phyloP scores from a whole-genome alignment of 202 grass and related monocot species.

The Digitaria exilis region DNA sequence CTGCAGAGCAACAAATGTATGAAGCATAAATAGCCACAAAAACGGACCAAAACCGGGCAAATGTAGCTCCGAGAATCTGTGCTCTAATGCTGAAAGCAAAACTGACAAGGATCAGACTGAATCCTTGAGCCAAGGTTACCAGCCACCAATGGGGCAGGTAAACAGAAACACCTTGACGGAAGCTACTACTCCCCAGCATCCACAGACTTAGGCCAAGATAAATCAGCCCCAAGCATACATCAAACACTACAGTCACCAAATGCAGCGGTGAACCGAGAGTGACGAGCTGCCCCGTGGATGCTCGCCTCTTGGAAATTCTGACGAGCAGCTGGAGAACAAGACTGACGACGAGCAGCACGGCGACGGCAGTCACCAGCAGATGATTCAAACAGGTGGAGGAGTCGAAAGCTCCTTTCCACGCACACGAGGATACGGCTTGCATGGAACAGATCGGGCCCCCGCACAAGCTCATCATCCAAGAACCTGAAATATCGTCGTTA shows the following conservation, averaged over 20 bases:
- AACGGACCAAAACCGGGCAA: conserved; percentile 47
- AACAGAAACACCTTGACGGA: conserved; percentile 8
- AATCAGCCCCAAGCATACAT: conserved; percentile 55
- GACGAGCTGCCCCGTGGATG: conserved; percentile 19
- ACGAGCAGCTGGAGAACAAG: conserved; percentile 44
- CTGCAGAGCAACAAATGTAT: conserved; percentile 62
- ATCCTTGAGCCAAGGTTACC: conserved; percentile 51
- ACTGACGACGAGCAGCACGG: conserved; percentile 20
- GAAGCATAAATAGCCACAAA: conserved; percentile 41
- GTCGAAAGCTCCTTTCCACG: conserved; percentile 29
- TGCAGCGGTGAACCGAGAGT: conserved; percentile 36
- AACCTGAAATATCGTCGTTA: conserved; percentile 30
- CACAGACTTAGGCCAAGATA: conserved; percentile 57
- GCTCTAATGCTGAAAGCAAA: conserved; percentile 45
- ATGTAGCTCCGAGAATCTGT: conserved; percentile 34
- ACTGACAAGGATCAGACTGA: conserved; percentile 46
- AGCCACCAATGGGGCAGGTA: conserved; percentile 62
- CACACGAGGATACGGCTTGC: conserved; percentile 36
- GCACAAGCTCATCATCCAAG: conserved; percentile 46
- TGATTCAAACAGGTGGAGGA: conserved; percentile 74
- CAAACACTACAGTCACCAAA: conserved; percentile 38
- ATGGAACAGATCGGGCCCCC: conserved; percentile 44
- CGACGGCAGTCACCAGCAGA: conserved; percentile 38
- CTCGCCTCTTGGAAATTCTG: neutral
- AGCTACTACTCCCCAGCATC: conserved; percentile 52